Conservation (phyloP, 73 alveolate species). For the Loxodes magnus region DNA sequence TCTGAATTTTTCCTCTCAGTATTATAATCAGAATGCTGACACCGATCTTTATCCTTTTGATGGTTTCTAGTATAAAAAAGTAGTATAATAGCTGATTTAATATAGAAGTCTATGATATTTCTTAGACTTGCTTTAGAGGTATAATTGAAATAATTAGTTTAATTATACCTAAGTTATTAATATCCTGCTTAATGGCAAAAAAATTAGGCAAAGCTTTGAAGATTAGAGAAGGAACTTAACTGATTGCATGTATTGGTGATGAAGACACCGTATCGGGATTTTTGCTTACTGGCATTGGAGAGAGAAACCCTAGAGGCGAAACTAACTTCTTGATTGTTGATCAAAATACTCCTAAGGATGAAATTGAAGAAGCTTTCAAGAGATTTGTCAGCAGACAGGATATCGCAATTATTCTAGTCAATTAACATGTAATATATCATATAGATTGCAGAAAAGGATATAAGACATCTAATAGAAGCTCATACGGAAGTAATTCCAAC, state of each 20-base stretch:
- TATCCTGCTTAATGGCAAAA: too few relatives aligned
- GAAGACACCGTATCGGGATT: conserved; percentile 94
- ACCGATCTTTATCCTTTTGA: too few relatives aligned
- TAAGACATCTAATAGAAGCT: conserved; percentile 80
- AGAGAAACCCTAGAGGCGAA: conserved; percentile 77
- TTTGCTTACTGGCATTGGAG: conserved; percentile 93
- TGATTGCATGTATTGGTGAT: conserved; percentile 84
- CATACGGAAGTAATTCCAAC: conserved; percentile 89
- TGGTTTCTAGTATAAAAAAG: too few relatives aligned
- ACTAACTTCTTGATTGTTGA: conserved; percentile 67
- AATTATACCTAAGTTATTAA: too few relatives aligned
- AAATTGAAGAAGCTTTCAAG: conserved; percentile 72
- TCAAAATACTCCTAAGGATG: conserved; percentile 24
- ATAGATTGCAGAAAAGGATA: conserved; percentile 66
- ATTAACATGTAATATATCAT: too few relatives aligned
- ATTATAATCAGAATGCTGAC: too few relatives aligned
- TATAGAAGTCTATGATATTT: too few relatives aligned
- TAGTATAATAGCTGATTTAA: too few relatives aligned
- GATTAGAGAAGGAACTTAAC: conserved; percentile 56
- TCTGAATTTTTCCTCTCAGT: too few relatives aligned
- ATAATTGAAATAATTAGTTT: too few relatives aligned
- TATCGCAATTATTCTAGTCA: conserved; percentile 85
- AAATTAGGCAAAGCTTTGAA: conserved; percentile 37
- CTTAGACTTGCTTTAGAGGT: too few relatives aligned
- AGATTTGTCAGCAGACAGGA: conserved; percentile 76